phyloP scores from a whole-genome alignment of 352 stramenopile species.

The Globisporangium camurandrum region DNA sequence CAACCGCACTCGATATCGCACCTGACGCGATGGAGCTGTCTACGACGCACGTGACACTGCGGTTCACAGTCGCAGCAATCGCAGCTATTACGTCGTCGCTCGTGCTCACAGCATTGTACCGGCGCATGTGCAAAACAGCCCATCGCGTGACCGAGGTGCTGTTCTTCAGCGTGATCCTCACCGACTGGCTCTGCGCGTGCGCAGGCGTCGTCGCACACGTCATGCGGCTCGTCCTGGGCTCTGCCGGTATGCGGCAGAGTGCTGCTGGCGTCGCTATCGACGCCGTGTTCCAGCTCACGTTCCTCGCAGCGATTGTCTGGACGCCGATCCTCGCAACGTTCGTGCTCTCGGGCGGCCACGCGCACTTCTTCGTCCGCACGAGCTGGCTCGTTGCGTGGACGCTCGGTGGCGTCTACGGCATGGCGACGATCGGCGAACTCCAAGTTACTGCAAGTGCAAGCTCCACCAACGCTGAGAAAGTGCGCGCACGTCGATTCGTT shows the following conservation, averaged over 20 bases:
- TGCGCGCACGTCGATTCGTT: background rate
- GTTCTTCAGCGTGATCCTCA: slow-evolving; percentile 55
- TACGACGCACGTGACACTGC: slow-evolving; percentile 15
- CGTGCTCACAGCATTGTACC: slow-evolving; percentile 40
- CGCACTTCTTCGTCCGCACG: slow-evolving; percentile 36
- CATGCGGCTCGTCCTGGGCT: slow-evolving; percentile 5
- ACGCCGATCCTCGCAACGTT: slow-evolving; percentile 58
- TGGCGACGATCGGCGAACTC: slow-evolving; percentile 20
- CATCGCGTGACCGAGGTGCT: slow-evolving; percentile 55
- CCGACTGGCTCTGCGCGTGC: slow-evolving; percentile 37
- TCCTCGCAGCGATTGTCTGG: slow-evolving; percentile 71
- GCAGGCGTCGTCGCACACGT: slow-evolving; percentile 35
- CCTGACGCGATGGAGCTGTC: slow-evolving; percentile 1
- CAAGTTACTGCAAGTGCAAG: slow-evolving; percentile 4
- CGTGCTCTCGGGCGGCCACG: slow-evolving; percentile 44
- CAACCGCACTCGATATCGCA: background rate
- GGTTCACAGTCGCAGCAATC: slow-evolving; percentile 22
- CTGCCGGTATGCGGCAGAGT: slow-evolving; percentile 8
- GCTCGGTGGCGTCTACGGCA: slow-evolving; percentile 40
- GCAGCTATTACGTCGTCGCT: slow-evolving; percentile 25
- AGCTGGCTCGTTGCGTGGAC: slow-evolving; percentile 45
- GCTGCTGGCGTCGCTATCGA: slow-evolving; percentile 19
- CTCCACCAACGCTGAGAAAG: slow-evolving; percentile 23
- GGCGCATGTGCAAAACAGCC: slow-evolving; percentile 42
- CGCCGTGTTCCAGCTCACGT: slow-evolving; percentile 37